Conservation (phyloP, 2,329 filamentous ascomycete species). For the Rutstroemia sp. region DNA sequence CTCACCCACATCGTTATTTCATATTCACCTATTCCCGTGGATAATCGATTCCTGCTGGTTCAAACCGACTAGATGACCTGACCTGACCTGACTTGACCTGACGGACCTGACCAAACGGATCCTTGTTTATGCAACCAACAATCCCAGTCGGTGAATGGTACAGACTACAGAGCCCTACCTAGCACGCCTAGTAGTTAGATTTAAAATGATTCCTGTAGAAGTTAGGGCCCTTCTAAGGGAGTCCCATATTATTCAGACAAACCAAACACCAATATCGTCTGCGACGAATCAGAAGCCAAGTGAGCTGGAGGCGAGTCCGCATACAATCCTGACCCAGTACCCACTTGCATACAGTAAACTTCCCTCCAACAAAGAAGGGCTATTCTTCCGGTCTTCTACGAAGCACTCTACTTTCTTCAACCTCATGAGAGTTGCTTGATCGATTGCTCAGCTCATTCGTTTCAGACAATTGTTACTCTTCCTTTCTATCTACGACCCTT, state of each 20-base stretch:
- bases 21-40: too few species aligned
- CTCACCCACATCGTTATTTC: too few species aligned
- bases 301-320: conserved; percentile 1
- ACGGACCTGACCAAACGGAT: neutral
- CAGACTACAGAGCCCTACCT: neutral
- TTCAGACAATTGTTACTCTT: neutral
- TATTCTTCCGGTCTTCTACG: neutral
- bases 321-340: conserved; percentile 1
- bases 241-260: conserved; percentile 5
- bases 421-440: conserved; percentile 1
- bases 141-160: neutral
- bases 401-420: neutral
- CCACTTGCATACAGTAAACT: neutral
- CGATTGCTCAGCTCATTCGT: neutral
- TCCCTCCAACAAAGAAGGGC: neutral
- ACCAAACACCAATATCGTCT: neutral
- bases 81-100: neutral
- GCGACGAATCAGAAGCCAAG: conserved; percentile 2
- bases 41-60: neutral
- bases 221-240: neutral
- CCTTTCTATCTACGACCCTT: neutral
- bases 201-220: neutral
- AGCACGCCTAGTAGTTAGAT: too few species aligned
- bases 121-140: conserved; percentile 1
- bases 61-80: neutral